These are phyloP conservation scores for Aureobasidium uvarum DNA, from an alignment of 2,329 filamentous ascomycete species.

Conservation along the genomic window DNA sequence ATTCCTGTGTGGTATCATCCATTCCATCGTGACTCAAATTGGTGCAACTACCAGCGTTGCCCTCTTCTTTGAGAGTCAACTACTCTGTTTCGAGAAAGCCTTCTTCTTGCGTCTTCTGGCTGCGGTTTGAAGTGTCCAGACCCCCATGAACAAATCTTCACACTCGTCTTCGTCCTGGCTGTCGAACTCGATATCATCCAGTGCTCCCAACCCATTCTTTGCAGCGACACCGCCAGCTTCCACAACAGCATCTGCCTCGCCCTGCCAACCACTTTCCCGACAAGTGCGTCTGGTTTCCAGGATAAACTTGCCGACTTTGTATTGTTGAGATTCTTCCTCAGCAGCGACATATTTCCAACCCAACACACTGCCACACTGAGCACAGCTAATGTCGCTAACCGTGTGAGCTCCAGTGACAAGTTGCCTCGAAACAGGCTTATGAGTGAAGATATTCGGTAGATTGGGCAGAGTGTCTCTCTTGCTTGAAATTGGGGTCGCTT, in stretches of 20 bases:
- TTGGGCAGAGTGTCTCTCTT: constrained; percentile 37
- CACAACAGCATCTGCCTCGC: constrained; percentile 33
- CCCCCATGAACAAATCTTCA: constrained; percentile 62
- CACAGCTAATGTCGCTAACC: constrained; percentile 60
- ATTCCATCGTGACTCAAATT: neutral
- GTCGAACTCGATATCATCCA: constrained; percentile 57
- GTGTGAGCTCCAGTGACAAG: constrained; percentile 63
- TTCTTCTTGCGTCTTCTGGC: constrained; percentile 45
- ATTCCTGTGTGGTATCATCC: neutral
- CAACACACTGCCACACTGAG: constrained; percentile 55
- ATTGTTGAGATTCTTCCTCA: constrained; percentile 60
- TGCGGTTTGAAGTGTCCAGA: constrained; percentile 59
- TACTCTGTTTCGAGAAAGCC: constrained; percentile 28
- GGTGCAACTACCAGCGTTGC: neutral
- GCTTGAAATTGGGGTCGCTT: constrained; percentile 23
- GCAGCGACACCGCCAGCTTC: constrained; percentile 28
- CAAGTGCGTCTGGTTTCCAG: constrained; percentile 59
- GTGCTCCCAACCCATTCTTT: constrained; percentile 24
- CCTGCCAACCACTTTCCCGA: constrained; percentile 54
- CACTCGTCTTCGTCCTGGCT: constrained; percentile 66
- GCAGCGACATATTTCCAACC: constrained; percentile 66
- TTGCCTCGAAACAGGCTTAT: constrained; percentile 57
- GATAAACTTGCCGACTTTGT: constrained; percentile 67
- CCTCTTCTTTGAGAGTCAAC: constrained; percentile 10
- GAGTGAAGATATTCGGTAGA: constrained; percentile 60